Evolutionary conservation across 148 eudicot genomes (phyloP).

Genomic region (Rheum nobile): DNA sequence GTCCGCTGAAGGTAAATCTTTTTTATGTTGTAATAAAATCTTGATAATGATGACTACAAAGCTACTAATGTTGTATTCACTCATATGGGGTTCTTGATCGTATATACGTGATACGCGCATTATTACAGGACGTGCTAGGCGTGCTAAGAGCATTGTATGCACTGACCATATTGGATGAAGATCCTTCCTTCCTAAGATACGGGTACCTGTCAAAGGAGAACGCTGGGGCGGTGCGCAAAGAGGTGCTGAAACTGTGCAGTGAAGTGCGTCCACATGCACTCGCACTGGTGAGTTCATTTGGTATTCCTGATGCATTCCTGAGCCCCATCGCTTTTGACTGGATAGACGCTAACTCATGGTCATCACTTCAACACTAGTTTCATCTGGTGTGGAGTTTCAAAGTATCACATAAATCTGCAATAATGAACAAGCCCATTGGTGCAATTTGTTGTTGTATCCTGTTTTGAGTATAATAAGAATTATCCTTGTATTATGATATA

Average conservation of each 20-base stretch:
- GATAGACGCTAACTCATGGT: slow-evolving; percentile 63
- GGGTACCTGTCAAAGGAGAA: slow-evolving; percentile 58
- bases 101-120: not conserved
- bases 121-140: slow-evolving; percentile 57
- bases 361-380: slow-evolving; percentile 21
- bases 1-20: slow-evolving; percentile 58
- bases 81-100: too few species aligned
- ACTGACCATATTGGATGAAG: too few species aligned
- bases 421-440: not conserved
- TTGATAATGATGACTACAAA: too few species aligned
- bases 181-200: slow-evolving; percentile 24
- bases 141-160: slow-evolving; percentile 65
- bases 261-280: slow-evolving; percentile 86
- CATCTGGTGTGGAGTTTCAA: not conserved
- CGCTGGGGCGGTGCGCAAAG: slow-evolving; percentile 65
- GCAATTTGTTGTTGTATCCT: not conserved
- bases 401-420: not conserved
- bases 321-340: slow-evolving; percentile 71
- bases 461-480: not conserved
- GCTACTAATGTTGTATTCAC: too few species aligned
- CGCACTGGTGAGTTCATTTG: slow-evolving; percentile 56
- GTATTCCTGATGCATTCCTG: slow-evolving; percentile 63
- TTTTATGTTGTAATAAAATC: too few species aligned
- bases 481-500: too few species aligned
- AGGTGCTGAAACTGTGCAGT: slow-evolving; percentile 64